Conservation (phyloP, 2,329 filamentous ascomycete species). For the Huntiella savannae region DNA sequence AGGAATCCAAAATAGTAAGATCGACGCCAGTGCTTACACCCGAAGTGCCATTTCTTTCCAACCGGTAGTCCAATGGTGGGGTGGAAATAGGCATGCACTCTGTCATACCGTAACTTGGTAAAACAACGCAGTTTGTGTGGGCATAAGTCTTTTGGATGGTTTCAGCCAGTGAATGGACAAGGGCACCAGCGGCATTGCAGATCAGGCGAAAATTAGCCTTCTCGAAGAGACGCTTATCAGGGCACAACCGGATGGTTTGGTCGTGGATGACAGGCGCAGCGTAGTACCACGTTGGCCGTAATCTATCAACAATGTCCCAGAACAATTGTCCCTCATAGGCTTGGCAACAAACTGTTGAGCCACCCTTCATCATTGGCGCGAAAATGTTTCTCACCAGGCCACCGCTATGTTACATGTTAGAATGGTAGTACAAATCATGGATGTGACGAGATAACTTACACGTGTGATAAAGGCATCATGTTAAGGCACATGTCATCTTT, state of each 20-base stretch:
- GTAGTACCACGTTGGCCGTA: slow-evolving; percentile 36
- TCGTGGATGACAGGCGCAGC: slow-evolving; percentile 38
- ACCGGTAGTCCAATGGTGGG: slow-evolving; percentile 30
- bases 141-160: slow-evolving; percentile 29
- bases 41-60: slow-evolving; percentile 34
- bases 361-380: slow-evolving; percentile 33
- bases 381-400: slow-evolving; percentile 36
- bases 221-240: slow-evolving; percentile 20
- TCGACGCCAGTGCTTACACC: slow-evolving; percentile 33
- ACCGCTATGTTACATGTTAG: slow-evolving; percentile 18
- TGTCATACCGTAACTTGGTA: slow-evolving; percentile 41
- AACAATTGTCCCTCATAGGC: slow-evolving; percentile 36
- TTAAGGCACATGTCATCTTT: slow-evolving; percentile 32
- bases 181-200: slow-evolving; percentile 35
- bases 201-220: slow-evolving; percentile 30
- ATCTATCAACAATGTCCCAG: slow-evolving; percentile 32
- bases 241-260: slow-evolving; percentile 29
- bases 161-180: slow-evolving; percentile 30
- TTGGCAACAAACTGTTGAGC: slow-evolving; percentile 33
- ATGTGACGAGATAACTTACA: slow-evolving; percentile 20
- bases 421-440: background rate
- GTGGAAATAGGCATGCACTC: slow-evolving; percentile 41
- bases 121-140: slow-evolving; percentile 23
- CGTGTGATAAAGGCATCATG: slow-evolving; percentile 40
- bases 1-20: slow-evolving; percentile 27